A percentile compares a stretch with the other conserved stretches of the same genome.
Evolutionary conservation across 2,329 filamentous ascomycete species (phyloP).

Genomic region (Fusarium equiseti): DNA sequence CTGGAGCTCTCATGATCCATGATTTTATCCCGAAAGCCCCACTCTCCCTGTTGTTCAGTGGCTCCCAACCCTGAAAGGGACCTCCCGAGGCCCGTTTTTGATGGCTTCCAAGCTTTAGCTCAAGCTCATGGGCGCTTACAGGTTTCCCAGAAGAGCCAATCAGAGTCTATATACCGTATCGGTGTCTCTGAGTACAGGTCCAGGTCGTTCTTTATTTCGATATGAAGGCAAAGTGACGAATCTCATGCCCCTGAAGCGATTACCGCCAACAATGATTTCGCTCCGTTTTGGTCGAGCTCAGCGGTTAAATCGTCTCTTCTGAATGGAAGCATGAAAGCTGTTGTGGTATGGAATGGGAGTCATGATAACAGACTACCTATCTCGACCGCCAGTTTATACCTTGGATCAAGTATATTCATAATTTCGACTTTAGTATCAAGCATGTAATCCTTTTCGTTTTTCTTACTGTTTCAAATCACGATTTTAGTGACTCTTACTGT

Average conservation of each 20-base stretch:
- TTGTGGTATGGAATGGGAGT: not conserved
- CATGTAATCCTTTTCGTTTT: not conserved
- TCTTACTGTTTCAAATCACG: not conserved
- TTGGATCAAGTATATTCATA: not conserved
- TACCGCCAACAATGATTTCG: slow-evolving; percentile 8
- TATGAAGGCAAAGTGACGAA: slow-evolving; percentile 21
- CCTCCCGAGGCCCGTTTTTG: slow-evolving; percentile 34
- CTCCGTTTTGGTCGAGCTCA: not conserved
- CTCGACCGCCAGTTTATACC: not conserved
- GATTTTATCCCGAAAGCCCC: slow-evolving; percentile 27
- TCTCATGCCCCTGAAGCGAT: slow-evolving; percentile 19
- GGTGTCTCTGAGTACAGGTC: slow-evolving; percentile 20
- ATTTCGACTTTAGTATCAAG: not conserved
- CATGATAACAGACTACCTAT: not conserved
- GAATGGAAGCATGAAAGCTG: not conserved
- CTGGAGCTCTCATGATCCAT: slow-evolving; percentile 37
- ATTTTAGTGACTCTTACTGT: not conserved
- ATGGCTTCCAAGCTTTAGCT: slow-evolving; percentile 34
- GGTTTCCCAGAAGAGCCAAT: slow-evolving; percentile 39
- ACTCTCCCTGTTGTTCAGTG: slow-evolving; percentile 23
- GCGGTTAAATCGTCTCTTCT: slow-evolving; percentile 11
- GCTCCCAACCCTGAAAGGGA: slow-evolving; percentile 36
- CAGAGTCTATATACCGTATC: slow-evolving; percentile 15
- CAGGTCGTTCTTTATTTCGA: slow-evolving; percentile 14
- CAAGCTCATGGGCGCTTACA: slow-evolving; percentile 47